phyloP scores from a whole-genome alignment of 352 stramenopile species.

The Phytophthora citrophthora region DNA sequence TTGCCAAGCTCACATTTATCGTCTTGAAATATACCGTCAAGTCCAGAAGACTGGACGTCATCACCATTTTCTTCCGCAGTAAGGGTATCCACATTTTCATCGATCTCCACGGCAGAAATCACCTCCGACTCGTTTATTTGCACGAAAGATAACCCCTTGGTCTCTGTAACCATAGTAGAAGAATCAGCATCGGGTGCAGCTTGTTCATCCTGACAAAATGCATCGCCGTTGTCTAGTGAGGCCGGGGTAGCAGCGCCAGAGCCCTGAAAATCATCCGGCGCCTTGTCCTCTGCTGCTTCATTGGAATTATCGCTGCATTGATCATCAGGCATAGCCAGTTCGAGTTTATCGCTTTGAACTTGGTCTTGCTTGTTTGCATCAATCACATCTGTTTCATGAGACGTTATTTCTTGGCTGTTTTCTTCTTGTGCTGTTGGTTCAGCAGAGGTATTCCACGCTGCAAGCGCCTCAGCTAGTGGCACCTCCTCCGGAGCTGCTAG shows the following conservation, averaged over 20 bases:
- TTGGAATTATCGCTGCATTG: neutral
- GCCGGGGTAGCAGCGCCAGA: neutral
- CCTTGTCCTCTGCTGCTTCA: no score
- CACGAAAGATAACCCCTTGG: conserved; percentile 1
- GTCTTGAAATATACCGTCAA: conserved; percentile 7
- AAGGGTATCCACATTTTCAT: neutral
- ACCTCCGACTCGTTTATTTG: neutral
- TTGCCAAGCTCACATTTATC: conserved; percentile 10
- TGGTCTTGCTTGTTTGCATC: conserved; percentile 1
- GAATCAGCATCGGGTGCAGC: neutral
- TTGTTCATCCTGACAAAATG: conserved; percentile 1
- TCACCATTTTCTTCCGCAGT: conserved; percentile 5
- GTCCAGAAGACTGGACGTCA: neutral
- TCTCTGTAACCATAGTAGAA: conserved; percentile 1
- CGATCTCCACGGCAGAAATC: neutral
- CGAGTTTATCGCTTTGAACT: neutral
- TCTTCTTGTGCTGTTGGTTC: conserved; percentile 9
- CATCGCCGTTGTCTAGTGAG: conserved; percentile 4
- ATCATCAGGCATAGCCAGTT: conserved; percentile 1
- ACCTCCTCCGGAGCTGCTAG: conserved; percentile 29
- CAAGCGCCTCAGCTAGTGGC: conserved; percentile 34
- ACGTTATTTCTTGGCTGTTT: neutral
- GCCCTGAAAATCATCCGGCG: no score
- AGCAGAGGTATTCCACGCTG: conserved; percentile 25
- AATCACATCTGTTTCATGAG: neutral